Evolutionary conservation across 148 eudicot species (phyloP).

Genomic region (Polygonum maritimum): DNA sequence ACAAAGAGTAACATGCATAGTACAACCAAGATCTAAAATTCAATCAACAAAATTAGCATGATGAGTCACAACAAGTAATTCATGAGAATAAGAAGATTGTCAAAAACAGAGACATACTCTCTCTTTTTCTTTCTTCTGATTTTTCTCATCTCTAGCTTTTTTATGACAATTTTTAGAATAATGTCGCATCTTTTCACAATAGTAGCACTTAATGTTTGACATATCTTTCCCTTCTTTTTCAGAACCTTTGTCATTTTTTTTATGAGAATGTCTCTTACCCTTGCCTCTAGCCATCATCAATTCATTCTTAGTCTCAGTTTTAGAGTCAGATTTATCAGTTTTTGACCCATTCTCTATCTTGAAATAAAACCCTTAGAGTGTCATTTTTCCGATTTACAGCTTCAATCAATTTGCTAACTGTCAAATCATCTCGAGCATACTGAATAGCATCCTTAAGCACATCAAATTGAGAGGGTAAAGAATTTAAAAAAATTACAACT

Average conservation of each 20-base stretch:
- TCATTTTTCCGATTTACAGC: not conserved
- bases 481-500: no score
- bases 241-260: not conserved
- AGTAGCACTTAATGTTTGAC: not conserved
- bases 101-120: not conserved
- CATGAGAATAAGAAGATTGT: no score
- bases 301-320: no score
- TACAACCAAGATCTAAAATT: no score
- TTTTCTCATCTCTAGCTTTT: not conserved
- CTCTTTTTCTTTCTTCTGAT: not conserved
- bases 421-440: not conserved
- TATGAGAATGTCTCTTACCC: not conserved
- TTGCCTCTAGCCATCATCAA: not conserved
- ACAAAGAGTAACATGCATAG: no score
- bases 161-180: not conserved
- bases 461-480: not conserved
- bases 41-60: no score
- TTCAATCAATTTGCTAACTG: not conserved
- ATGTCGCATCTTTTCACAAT: not conserved
- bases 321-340: no score
- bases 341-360: no score
- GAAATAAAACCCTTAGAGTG: no score
- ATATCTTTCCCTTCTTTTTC: not conserved
- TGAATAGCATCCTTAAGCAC: not conserved
- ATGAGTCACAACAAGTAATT: no score